These are phyloP conservation scores for Exophiala aquamarina DNA, from an alignment of 2,329 filamentous ascomycete species.

Conservation along the genomic window DNA sequence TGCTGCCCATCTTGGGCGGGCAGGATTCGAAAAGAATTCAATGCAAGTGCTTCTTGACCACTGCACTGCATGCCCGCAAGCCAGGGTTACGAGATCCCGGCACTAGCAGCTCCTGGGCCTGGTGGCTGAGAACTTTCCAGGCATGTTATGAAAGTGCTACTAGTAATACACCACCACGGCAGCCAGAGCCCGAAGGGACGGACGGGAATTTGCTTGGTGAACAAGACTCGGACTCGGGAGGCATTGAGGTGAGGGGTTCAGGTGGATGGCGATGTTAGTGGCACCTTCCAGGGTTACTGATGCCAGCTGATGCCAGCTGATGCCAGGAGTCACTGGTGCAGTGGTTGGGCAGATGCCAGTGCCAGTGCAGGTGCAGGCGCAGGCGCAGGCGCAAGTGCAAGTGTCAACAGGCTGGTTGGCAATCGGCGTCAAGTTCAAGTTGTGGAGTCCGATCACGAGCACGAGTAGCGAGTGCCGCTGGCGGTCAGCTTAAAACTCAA, in stretches of 20 bases:
- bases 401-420: not conserved
- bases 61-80: not conserved
- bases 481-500: not conserved
- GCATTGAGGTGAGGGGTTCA: not conserved
- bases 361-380: no score
- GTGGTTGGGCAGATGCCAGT: not conserved
- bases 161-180: not conserved
- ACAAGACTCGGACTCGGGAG: not conserved
- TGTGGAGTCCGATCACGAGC: not conserved
- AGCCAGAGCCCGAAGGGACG: not conserved
- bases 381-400: no score
- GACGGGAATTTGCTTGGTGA: not conserved
- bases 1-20: not conserved
- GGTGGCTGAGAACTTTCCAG: not conserved
- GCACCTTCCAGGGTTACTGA: not conserved
- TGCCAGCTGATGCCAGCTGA: no score
- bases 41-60: not conserved
- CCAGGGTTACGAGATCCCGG: not conserved
- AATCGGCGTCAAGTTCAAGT: not conserved
- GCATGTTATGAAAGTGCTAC: not conserved
- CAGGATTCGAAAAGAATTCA: not conserved
- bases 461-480: not conserved
- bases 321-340: not conserved
- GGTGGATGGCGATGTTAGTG: not conserved
- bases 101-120: not conserved